These are phyloP conservation scores for Citrus australasica DNA, from an alignment of 345 rosid genomes.

Conservation along the genomic window DNA sequence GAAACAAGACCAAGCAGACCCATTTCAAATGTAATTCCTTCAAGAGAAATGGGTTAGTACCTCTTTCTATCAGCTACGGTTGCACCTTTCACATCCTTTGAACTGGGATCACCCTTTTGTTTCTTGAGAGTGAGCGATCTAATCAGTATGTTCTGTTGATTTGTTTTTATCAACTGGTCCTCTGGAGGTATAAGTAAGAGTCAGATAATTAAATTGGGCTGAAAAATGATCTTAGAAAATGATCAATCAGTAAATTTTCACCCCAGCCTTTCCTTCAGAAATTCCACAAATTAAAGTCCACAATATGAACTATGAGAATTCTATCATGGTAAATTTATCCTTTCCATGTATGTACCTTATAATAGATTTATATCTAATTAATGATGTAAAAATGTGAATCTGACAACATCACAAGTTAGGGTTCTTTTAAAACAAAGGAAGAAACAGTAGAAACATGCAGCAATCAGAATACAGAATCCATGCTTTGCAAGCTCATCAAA, in stretches of 20 bases:
- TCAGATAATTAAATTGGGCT: constrained; percentile 15
- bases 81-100: constrained; percentile 52
- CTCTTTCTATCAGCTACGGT: constrained; percentile 69
- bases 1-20: not conserved
- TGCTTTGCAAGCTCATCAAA: not conserved
- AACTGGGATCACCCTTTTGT: constrained; percentile 59
- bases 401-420: not conserved
- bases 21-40: constrained; percentile 3
- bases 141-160: constrained; percentile 86
- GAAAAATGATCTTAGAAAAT: constrained; percentile 1
- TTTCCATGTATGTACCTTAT: not conserved
- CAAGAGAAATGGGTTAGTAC: constrained; percentile 28
- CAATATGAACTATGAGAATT: not conserved
- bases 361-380: not conserved
- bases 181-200: constrained; percentile 39
- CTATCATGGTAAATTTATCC: not conserved
- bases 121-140: constrained; percentile 78
- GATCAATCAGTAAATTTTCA: not conserved
- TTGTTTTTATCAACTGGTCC: constrained; percentile 74
- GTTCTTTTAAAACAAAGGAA: not conserved
- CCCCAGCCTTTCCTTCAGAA: not conserved
- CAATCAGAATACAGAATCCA: not conserved
- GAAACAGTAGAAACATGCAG: not conserved
- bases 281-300: not conserved
- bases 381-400: not conserved